These are phyloP conservation scores for Geoglossum glabrum DNA, from an alignment of 495 filamentous ascomycete genomes.

Conservation along the genomic window DNA sequence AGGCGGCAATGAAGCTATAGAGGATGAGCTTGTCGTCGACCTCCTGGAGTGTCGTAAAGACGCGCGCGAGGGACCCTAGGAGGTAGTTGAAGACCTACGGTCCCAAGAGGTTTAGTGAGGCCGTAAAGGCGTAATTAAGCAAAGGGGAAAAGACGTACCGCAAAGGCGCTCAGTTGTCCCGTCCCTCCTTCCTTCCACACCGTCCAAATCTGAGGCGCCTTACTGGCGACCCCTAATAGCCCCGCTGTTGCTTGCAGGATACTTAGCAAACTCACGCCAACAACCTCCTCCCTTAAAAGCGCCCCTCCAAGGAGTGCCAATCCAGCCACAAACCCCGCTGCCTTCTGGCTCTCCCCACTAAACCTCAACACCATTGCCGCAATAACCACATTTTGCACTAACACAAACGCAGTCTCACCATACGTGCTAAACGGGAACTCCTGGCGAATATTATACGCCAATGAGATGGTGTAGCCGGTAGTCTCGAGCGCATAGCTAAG, in stretches of 20 bases:
- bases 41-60: slow-evolving; percentile 94
- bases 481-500: slow-evolving; percentile 84
- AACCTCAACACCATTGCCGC: slow-evolving; percentile 66
- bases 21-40: slow-evolving; percentile 89
- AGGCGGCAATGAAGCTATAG: slow-evolving; percentile 79
- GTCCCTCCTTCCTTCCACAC: slow-evolving; percentile 73
- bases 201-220: slow-evolving; percentile 75
- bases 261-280: slow-evolving; percentile 46
- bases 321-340: slow-evolving; percentile 55
- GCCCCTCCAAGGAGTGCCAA: slow-evolving; percentile 41
- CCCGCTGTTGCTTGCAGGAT: slow-evolving; percentile 76
- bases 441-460: slow-evolving; percentile 77
- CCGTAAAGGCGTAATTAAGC: not conserved
- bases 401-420: slow-evolving; percentile 80
- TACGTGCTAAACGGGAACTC: slow-evolving; percentile 90
- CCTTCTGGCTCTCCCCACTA: slow-evolving; percentile 34
- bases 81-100: slow-evolving; percentile 92
- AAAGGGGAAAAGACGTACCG: slow-evolving; percentile 36
- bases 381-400: slow-evolving; percentile 80
- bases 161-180: slow-evolving; percentile 88
- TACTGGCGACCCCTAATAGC: slow-evolving; percentile 62
- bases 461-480: slow-evolving; percentile 56
- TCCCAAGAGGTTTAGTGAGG: not conserved
- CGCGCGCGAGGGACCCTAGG: slow-evolving; percentile 68
- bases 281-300: slow-evolving; percentile 41